Base-by-base conservation (phyloP, 495 filamentous ascomycete genomes). In the Sabuloglossum arenarium region DNA sequence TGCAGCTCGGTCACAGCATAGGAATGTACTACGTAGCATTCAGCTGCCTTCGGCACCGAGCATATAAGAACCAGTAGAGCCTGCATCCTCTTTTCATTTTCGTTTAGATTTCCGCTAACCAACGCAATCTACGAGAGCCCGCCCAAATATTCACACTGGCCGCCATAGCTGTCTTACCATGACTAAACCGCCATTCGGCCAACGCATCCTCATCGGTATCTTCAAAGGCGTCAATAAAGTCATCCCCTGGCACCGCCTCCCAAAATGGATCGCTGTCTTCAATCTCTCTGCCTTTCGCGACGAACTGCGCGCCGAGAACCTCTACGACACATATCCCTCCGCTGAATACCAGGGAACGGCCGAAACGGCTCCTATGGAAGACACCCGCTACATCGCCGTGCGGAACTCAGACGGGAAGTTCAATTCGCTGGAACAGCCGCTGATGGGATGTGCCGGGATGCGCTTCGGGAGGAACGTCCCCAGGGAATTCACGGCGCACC, bases 361-460 rank as follows among this genome's bases (percentile, higher is more conserved):
- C 0, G 28, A 42, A 14, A 46, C 53, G 12, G 62, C 59, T 6
- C 65, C 64, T 23, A 58, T 69, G 58, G 45, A 54, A 2, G 61
- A 65, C 39, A 37, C 47, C 0, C 59, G 64, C 11, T 70, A 58
- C 47, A 52, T 65, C 1, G 51, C 50, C 1, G 65, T 65, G 10
- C 63, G 70, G 0, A 60, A 71, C 61, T 70, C 67, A 21, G 69
- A 71, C 59, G 70, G 70, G 42, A 56, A 66, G 32, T 71, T 67
- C 65, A 73, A 73, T 58, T 61, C 61, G 1, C 57, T 69, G 2
- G 63, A 66, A 11, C 23, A 53, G 57, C 70, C 70, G 0, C 58
- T 56, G 46, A 73, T 73, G 70, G 70, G 70, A 14, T 73, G 70
- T 52, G 39, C 61, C 0, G 67, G 69, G 1, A 70, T 73, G 70